A percentile compares a stretch with the other conserved stretches of the same genome.
Evolutionary conservation across 139 green algal genomes (phyloP).

Genomic region (Picochlorum costavermella): DNA sequence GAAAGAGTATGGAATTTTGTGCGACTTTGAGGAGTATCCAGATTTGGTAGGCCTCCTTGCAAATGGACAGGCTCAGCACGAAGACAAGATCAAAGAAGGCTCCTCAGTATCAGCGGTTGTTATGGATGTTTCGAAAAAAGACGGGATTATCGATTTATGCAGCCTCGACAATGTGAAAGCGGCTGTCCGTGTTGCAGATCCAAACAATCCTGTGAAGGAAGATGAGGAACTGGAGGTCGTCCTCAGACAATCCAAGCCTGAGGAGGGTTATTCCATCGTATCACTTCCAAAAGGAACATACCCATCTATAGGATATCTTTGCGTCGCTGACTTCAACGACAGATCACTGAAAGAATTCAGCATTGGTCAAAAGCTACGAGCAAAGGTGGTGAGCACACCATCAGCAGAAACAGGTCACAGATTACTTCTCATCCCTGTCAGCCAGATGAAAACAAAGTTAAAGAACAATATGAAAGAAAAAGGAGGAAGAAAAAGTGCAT

Average conservation of each 20-base stretch:
- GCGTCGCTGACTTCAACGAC: not conserved
- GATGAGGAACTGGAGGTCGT: slow-evolving; percentile 24
- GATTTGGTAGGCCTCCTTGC: slow-evolving; percentile 49
- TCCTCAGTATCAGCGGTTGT: slow-evolving; percentile 30
- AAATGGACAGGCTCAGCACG: slow-evolving; percentile 16
- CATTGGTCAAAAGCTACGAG: too few relatives aligned
- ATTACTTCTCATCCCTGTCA: not conserved
- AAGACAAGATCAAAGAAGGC: not conserved
- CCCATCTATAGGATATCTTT: slow-evolving; percentile 37
- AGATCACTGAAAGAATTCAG: not conserved
- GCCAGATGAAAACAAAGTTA: not conserved
- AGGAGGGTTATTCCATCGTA: slow-evolving; percentile 51
- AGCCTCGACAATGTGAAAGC: slow-evolving; percentile 13
- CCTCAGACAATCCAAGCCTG: slow-evolving; percentile 53
- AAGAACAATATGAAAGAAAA: too few relatives aligned
- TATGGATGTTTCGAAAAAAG: slow-evolving; percentile 57
- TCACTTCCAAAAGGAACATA: slow-evolving; percentile 39
- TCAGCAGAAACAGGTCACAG: slow-evolving; percentile 15
- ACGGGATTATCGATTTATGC: slow-evolving; percentile 68
- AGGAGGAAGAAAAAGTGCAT: not conserved
- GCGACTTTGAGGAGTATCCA: slow-evolving; percentile 53
- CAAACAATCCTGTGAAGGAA: not conserved
- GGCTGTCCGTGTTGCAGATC: not conserved
- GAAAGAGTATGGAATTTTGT: slow-evolving; percentile 61
- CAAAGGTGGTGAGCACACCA: too few relatives aligned